A percentile compares a stretch with the other conserved stretches of the same genome.
phyloP scores from a whole-genome alignment of 768 basidiomycete species.

The Lyophyllum atratum region DNA sequence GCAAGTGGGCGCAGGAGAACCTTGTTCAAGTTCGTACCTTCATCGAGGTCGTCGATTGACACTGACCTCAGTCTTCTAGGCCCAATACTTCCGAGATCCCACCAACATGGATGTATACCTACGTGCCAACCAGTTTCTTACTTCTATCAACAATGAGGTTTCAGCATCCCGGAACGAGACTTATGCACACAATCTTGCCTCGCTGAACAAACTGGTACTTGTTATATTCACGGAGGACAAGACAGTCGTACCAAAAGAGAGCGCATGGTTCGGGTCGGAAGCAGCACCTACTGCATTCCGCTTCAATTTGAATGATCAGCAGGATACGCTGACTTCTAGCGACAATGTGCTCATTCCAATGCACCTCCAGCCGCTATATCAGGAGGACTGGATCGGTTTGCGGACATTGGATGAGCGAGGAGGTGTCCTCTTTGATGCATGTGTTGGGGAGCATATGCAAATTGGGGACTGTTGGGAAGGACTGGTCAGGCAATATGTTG shows the following conservation, averaged over 20 bases:
- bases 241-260: slow-evolving; percentile 84
- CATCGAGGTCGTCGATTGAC: neutral
- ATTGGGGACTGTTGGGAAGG: slow-evolving; percentile 63
- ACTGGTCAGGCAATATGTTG: slow-evolving; percentile 46
- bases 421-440: slow-evolving; percentile 57
- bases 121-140: slow-evolving; percentile 62
- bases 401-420: slow-evolving; percentile 68
- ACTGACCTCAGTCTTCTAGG: slow-evolving; percentile 40
- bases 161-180: slow-evolving; percentile 52
- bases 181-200: slow-evolving; percentile 60
- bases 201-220: slow-evolving; percentile 69
- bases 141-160: slow-evolving; percentile 81
- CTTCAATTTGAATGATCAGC: neutral
- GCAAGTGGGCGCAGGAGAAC: slow-evolving; percentile 74
- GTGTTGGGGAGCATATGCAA: slow-evolving; percentile 79
- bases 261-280: slow-evolving; percentile 84
- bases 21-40: slow-evolving; percentile 59
- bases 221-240: slow-evolving; percentile 72
- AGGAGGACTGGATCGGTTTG: slow-evolving; percentile 82
- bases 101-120: slow-evolving; percentile 59
- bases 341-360: slow-evolving; percentile 58
- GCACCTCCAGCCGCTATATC: slow-evolving; percentile 71
- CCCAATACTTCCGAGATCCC: slow-evolving; percentile 86
- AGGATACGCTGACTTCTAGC: slow-evolving; percentile 9
- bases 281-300: slow-evolving; percentile 40